phyloP scores from a whole-genome alignment of 768 basidiomycete genomes.

The Termitomyces sp. region DNA sequence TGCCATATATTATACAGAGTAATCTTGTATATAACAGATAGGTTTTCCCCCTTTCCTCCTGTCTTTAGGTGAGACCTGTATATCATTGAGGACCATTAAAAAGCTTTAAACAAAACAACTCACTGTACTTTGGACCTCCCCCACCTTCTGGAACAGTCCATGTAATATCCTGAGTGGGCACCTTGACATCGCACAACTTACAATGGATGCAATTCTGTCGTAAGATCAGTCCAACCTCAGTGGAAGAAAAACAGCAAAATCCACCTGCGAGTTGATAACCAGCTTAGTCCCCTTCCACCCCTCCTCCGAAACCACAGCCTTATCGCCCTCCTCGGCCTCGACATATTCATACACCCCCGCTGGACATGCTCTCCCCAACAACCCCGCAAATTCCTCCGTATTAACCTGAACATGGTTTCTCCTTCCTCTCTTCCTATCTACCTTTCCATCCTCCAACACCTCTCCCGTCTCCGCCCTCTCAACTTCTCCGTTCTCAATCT shows the following conservation, averaged over 20 bases:
- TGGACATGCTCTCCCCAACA: constrained; percentile 88
- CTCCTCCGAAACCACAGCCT: constrained; percentile 28
- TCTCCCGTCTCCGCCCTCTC: constrained; percentile 17
- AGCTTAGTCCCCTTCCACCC: constrained; percentile 82
- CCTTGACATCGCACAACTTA: constrained; percentile 95
- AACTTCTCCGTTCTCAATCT: constrained; percentile 15
- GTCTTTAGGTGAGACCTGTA: background rate
- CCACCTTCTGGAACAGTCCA: constrained; percentile 98
- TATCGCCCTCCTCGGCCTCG: constrained; percentile 45
- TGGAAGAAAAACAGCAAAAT: constrained; percentile 13
- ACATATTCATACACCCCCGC: constrained; percentile 98
- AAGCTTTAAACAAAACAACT: constrained; percentile 17
- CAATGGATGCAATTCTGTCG: constrained; percentile 86
- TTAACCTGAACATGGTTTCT: constrained; percentile 71
- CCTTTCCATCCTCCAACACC: constrained; percentile 16
- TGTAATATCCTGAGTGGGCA: constrained; percentile 92
- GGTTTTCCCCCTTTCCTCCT: background rate
- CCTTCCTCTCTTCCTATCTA: constrained; percentile 39
- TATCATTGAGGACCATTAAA: background rate
- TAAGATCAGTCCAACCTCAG: background rate
- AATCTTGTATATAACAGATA: background rate
- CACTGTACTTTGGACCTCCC: constrained; percentile 95
- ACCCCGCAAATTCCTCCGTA: constrained; percentile 73
- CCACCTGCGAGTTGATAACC: constrained; percentile 94
- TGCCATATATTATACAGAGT: background rate